These are phyloP conservation scores for Kregervanrija pseudodelftensis DNA, from an alignment of 805 yeast species.

Conservation along the genomic window DNA sequence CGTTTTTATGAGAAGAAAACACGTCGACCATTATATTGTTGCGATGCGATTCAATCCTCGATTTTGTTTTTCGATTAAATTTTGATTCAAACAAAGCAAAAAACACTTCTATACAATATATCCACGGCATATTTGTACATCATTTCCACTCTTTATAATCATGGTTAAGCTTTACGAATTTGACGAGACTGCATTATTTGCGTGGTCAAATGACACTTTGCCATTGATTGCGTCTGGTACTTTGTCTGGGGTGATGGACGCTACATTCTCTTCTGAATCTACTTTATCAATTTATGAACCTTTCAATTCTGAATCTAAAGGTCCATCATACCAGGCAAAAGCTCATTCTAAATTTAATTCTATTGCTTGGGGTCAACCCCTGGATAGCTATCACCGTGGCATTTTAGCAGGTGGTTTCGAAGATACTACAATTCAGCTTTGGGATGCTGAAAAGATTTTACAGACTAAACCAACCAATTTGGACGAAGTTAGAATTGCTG, in stretches of 20 bases:
- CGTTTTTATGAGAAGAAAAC: no score
- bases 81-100: no score
- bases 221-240: slow-evolving; percentile 88
- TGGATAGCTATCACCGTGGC: slow-evolving; percentile 41
- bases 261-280: slow-evolving; percentile 73
- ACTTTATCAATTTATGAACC: slow-evolving; percentile 76
- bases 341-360: slow-evolving; percentile 66
- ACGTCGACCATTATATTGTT: no score
- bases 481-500: slow-evolving; percentile 40
- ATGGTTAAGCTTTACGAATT: slow-evolving; percentile 85
- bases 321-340: slow-evolving; percentile 38
- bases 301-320: slow-evolving; percentile 32
- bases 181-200: slow-evolving; percentile 84
- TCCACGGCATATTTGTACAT: no score
- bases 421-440: slow-evolving; percentile 69
- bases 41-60: no score
- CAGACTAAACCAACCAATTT: slow-evolving; percentile 30
- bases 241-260: slow-evolving; percentile 93
- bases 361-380: slow-evolving; percentile 71
- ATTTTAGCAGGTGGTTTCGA: slow-evolving; percentile 86
- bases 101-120: no score
- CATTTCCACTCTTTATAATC: no score
- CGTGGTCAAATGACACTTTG: slow-evolving; percentile 77
- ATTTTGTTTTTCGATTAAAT: no score
- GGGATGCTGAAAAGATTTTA: slow-evolving; percentile 54